phyloP scores from a whole-genome alignment of 305 asterid genomes.

The Coffea humblotiana region DNA sequence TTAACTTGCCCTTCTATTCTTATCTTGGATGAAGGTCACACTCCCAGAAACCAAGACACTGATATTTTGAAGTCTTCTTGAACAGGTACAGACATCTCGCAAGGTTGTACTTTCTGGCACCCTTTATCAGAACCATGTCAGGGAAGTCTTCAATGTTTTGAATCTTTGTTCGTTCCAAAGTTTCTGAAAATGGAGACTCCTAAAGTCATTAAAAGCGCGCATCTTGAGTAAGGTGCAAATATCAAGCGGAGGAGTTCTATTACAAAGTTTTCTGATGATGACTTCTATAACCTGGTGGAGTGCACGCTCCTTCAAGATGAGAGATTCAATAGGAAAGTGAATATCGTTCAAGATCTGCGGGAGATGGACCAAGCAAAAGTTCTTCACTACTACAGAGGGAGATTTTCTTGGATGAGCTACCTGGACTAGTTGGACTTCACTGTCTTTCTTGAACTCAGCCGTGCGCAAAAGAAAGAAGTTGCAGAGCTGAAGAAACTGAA shows the following conservation, averaged over 20 bases:
- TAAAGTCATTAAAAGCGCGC: constrained; percentile 66
- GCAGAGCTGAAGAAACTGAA: constrained; percentile 39
- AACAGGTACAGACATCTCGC: constrained; percentile 78
- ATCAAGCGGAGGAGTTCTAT: constrained; percentile 39
- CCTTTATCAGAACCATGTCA: constrained; percentile 89
- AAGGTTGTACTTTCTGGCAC: constrained; percentile 99
- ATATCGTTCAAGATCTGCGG: constrained; percentile 79
- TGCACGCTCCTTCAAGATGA: constrained; percentile 68
- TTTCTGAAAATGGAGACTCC: constrained; percentile 67
- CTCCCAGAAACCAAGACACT: constrained; percentile 88
- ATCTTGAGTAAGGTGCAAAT: constrained; percentile 74
- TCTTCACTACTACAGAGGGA: constrained; percentile 88
- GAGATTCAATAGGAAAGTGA: constrained; percentile 64
- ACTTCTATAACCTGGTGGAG: constrained; percentile 80
- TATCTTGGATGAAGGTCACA: constrained; percentile 94
- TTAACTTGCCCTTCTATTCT: constrained; percentile 71
- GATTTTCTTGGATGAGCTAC: constrained; percentile 94
- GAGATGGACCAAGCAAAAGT: constrained; percentile 83
- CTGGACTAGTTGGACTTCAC: constrained; percentile 94
- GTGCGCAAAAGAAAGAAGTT: constrained; percentile 54
- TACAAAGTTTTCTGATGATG: constrained; percentile 60
- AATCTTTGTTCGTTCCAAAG: constrained; percentile 94
- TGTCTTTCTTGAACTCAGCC: constrained; percentile 65
- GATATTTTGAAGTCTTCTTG: constrained; percentile 80
- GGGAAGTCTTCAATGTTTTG: constrained; percentile 84